Evolutionary conservation across 2,329 filamentous ascomycete genomes (phyloP).

Genomic region (Stromatinia cepivora): DNA sequence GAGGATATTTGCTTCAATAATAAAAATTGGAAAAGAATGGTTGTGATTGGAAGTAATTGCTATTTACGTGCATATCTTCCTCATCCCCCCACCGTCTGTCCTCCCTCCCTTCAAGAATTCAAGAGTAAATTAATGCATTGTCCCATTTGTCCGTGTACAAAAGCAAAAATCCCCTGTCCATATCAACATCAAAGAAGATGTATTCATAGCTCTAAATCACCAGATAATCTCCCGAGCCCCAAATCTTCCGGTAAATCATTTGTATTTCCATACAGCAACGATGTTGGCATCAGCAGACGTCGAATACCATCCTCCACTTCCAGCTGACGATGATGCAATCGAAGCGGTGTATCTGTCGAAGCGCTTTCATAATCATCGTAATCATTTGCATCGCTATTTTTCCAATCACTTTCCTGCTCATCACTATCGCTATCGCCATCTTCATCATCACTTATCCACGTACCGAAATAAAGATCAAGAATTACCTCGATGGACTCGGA

Average conservation of each 20-base stretch:
- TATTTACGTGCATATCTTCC: not conserved
- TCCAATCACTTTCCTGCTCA: not conserved
- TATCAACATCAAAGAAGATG: not conserved
- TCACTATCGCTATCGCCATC: not conserved
- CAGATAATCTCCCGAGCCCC: not conserved
- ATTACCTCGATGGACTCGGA: not conserved
- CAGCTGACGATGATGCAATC: not conserved
- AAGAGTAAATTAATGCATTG: too few relatives aligned
- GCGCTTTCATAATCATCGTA: not conserved
- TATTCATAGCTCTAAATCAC: not conserved
- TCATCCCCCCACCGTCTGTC: too few relatives aligned
- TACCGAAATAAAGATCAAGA: not conserved
- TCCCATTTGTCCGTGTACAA: not conserved
- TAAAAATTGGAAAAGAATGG: not conserved
- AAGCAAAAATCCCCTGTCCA: rapidly evolving
- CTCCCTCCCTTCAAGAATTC: not conserved
- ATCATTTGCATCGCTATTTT: not conserved
- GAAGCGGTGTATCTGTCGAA: not conserved
- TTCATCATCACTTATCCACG: not conserved
- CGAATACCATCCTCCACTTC: not conserved
- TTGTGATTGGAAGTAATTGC: not conserved
- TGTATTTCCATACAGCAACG: not conserved
- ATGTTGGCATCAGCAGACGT: not conserved
- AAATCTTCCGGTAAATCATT: not conserved
- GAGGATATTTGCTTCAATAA: not conserved